Conservation (phyloP, 1,139 yeast species). For the Geotrichum bryndzae region DNA sequence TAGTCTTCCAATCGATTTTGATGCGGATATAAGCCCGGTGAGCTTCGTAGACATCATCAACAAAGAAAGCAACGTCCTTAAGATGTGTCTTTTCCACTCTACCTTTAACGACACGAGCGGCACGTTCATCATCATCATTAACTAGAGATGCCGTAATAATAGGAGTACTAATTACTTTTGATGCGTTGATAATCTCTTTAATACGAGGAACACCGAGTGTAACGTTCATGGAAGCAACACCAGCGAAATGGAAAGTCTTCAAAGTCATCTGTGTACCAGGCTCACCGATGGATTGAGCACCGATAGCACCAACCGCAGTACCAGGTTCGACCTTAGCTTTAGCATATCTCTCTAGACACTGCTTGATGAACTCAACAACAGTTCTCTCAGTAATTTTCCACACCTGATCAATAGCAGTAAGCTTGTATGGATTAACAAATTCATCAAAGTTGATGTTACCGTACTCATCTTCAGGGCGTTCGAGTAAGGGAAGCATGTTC, state of each 20-base stretch:
- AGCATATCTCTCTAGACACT: conserved; percentile 76
- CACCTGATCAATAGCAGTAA: conserved; percentile 62
- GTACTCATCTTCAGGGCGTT: conserved; percentile 41
- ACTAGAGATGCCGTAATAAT: conserved; percentile 92
- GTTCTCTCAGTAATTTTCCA: conserved; percentile 60
- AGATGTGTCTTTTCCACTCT: conserved; percentile 88
- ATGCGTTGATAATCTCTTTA: conserved; percentile 95
- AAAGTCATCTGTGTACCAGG: conserved; percentile 99
- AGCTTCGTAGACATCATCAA: conserved; percentile 89
- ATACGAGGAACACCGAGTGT: conserved; percentile 99
- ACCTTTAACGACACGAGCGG: conserved; percentile 97
- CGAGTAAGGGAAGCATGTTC: conserved; percentile 43
- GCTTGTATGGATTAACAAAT: conserved; percentile 30
- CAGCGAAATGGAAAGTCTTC: conserved; percentile 98
- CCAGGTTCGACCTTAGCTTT: conserved; percentile 97
- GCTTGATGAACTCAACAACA: conserved; percentile 62
- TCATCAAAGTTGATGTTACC: conserved; percentile 46
- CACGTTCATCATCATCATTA: conserved; percentile 90
- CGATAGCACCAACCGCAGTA: conserved; percentile 98
- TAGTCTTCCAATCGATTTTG: conserved; percentile 74
- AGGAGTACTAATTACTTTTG: conserved; percentile 92
- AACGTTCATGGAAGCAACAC: conserved; percentile 98
- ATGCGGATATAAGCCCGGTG: conserved; percentile 73
- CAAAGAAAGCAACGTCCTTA: conserved; percentile 78
- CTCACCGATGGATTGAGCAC: conserved; percentile 98